phyloP scores from a whole-genome alignment of 345 rosid species.

The Stellera chamaejasme region DNA sequence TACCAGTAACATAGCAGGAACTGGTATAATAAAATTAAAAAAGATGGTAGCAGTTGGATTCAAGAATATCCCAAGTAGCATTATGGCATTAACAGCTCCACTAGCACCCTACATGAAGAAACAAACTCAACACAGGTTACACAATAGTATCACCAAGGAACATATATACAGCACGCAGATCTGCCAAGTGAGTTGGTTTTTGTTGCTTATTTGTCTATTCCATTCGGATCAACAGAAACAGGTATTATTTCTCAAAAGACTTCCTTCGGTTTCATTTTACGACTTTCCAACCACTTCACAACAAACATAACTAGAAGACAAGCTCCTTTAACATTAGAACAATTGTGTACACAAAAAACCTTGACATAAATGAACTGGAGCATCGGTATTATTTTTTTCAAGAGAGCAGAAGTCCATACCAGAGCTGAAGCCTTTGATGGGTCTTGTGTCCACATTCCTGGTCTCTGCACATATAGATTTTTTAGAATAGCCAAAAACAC shows the following conservation, averaged over 20 bases:
- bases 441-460: conserved; percentile 34
- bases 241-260: too few relatives aligned
- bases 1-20: conserved; percentile 86
- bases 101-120: conserved; percentile 58
- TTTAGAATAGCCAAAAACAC: conserved; percentile 7
- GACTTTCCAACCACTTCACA: background rate
- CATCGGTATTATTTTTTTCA: too few relatives aligned
- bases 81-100: conserved; percentile 89
- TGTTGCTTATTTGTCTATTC: background rate
- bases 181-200: background rate
- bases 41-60: conserved; percentile 64
- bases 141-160: conserved; percentile 2
- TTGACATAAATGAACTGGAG: conserved; percentile 1
- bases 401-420: conserved; percentile 33
- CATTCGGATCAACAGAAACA: too few relatives aligned
- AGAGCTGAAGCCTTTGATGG: conserved; percentile 67
- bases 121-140: conserved; percentile 8
- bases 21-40: conserved; percentile 64
- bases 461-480: conserved; percentile 31
- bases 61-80: conserved; percentile 82
- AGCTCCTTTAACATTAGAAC: background rate
- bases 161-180: background rate
- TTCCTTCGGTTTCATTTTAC: background rate
- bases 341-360: background rate
- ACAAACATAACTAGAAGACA: background rate